Evolutionary conservation across 495 filamentous ascomycete genomes (phyloP).

Genomic region (Penicillium manginii): DNA sequence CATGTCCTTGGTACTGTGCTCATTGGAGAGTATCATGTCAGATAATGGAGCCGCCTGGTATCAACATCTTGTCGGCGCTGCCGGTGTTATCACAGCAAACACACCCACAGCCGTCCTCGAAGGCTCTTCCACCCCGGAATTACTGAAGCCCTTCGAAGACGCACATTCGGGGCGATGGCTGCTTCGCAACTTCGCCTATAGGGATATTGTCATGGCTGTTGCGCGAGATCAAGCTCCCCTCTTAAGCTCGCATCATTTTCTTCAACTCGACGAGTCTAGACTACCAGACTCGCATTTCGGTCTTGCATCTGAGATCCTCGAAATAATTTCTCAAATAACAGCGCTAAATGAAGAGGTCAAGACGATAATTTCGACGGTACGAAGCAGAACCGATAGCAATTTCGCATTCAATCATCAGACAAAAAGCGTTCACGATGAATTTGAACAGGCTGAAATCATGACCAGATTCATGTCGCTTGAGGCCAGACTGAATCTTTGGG

Average conservation of each 20-base stretch:
- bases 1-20: slow-evolving; percentile 21
- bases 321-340: slow-evolving; percentile 6
- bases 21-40: slow-evolving; percentile 20
- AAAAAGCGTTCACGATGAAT: not conserved
- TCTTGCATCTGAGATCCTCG: slow-evolving; percentile 17
- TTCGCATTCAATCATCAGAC: not conserved
- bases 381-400: not conserved
- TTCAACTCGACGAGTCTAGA: slow-evolving; percentile 9
- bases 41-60: slow-evolving; percentile 19
- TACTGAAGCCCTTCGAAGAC: slow-evolving; percentile 10
- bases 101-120: not conserved
- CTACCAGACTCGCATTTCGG: slow-evolving; percentile 19
- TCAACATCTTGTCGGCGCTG: slow-evolving; percentile 16
- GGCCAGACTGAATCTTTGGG: slow-evolving; percentile 3
- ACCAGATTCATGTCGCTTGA: not conserved
- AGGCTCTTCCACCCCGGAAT: not conserved
- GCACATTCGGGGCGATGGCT: slow-evolving; percentile 16
- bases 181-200: slow-evolving; percentile 19
- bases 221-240: slow-evolving; percentile 14
- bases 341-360: slow-evolving; percentile 11
- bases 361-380: not conserved
- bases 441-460: not conserved
- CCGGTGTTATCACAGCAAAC: slow-evolving; percentile 10
- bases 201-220: slow-evolving; percentile 15
- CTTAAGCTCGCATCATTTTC: slow-evolving; percentile 13